Percentiles rank a stretch among this genome's conserved stretches.
phyloP scores from a whole-genome alignment of 352 stramenopile species.

The Phytophthora vignae region DNA sequence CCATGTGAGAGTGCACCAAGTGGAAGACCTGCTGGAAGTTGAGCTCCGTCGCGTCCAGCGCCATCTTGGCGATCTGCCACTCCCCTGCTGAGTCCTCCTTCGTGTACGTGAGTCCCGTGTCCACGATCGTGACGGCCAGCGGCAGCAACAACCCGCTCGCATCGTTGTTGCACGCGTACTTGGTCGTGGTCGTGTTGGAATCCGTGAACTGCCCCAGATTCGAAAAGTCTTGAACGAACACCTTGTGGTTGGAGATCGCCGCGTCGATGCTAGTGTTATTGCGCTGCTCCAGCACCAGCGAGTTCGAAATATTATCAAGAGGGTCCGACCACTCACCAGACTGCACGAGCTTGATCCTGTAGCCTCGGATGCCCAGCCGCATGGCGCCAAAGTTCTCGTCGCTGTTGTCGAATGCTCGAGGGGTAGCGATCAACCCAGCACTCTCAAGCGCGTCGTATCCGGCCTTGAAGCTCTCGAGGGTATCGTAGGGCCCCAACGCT shows the following conservation, averaged over 20 bases:
- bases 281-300: slow-evolving; percentile 28
- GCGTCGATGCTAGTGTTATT: slow-evolving; percentile 19
- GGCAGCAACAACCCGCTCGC: slow-evolving; percentile 29
- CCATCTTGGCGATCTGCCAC: slow-evolving; percentile 53
- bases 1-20: slow-evolving; percentile 38
- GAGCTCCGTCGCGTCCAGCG: slow-evolving; percentile 41
- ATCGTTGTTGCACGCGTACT: slow-evolving; percentile 43
- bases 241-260: slow-evolving; percentile 21
- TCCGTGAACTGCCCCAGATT: slow-evolving; percentile 32
- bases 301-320: slow-evolving; percentile 20
- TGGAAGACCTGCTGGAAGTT: slow-evolving; percentile 43
- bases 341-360: slow-evolving; percentile 40
- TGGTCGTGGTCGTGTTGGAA: slow-evolving; percentile 23
- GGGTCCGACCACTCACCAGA: slow-evolving; percentile 21
- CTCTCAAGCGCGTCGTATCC: slow-evolving; percentile 31
- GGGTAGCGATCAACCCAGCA: slow-evolving; percentile 29
- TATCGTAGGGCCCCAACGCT: slow-evolving; percentile 31
- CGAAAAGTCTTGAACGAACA: slow-evolving; percentile 43
- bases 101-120: slow-evolving; percentile 40
- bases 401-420: slow-evolving; percentile 42
- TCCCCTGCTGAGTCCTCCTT: slow-evolving; percentile 35
- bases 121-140: slow-evolving; percentile 39
- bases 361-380: slow-evolving; percentile 39
- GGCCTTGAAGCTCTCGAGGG: slow-evolving; percentile 35
- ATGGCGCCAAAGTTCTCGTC: slow-evolving; percentile 44